These are phyloP conservation scores for Metarhizium sp. DNA, from an alignment of 2,329 filamentous ascomycete genomes.

Conservation along the genomic window DNA sequence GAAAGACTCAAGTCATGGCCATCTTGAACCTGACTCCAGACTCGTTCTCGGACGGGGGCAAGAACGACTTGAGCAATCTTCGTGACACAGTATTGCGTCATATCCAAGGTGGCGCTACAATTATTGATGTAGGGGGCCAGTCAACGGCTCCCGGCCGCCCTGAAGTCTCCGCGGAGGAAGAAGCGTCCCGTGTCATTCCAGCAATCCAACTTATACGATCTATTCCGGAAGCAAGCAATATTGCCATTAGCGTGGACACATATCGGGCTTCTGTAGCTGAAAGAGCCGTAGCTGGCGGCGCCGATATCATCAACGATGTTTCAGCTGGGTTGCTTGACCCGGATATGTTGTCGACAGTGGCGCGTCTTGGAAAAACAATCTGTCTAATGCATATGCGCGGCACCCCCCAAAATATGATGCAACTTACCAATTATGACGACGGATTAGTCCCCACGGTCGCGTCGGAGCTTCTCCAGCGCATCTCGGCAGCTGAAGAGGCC, in stretches of 20 bases:
- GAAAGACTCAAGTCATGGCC: slow-evolving; percentile 76
- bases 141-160: slow-evolving; percentile 73
- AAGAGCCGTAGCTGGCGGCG: slow-evolving; percentile 66
- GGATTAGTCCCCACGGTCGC: slow-evolving; percentile 59
- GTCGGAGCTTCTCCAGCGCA: slow-evolving; percentile 57
- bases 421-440: slow-evolving; percentile 56
- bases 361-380: slow-evolving; percentile 67
- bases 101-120: slow-evolving; percentile 62
- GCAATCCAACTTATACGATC: slow-evolving; percentile 65
- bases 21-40: slow-evolving; percentile 93
- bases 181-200: slow-evolving; percentile 69
- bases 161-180: slow-evolving; percentile 62
- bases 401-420: slow-evolving; percentile 71
- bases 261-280: slow-evolving; percentile 79
- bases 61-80: slow-evolving; percentile 46
- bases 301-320: slow-evolving; percentile 91
- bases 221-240: slow-evolving; percentile 48
- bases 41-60: slow-evolving; percentile 89
- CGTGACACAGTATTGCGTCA: slow-evolving; percentile 49
- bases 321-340: slow-evolving; percentile 72
- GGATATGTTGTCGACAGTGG: slow-evolving; percentile 74
- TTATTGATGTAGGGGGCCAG: slow-evolving; percentile 89
- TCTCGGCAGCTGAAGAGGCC: slow-evolving; percentile 65
- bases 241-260: slow-evolving; percentile 85
- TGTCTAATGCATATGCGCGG: slow-evolving; percentile 92